Percentiles rank a stretch among this genome's conserved stretches.
These are phyloP conservation scores for Xylaria sp. DNA, from an alignment of 2,329 filamentous ascomycete species.

Conservation along the genomic window DNA sequence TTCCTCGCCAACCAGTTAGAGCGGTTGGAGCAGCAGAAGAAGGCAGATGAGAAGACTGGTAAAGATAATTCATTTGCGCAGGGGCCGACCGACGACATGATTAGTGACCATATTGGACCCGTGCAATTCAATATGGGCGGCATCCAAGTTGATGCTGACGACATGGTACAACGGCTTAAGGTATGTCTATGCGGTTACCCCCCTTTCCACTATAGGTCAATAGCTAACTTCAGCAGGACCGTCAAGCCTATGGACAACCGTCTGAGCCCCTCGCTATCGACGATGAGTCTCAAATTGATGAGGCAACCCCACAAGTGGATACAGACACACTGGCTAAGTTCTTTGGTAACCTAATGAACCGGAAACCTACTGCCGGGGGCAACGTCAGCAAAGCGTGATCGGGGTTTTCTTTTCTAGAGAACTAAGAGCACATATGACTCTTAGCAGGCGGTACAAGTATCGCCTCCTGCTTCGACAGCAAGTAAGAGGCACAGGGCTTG, in stretches of 20 bases:
- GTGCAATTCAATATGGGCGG: conserved; percentile 99
- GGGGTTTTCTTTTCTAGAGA: background rate
- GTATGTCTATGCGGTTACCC: conserved; percentile 50
- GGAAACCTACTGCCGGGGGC: conserved; percentile 42
- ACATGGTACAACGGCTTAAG: conserved; percentile 86
- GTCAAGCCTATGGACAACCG: conserved; percentile 55
- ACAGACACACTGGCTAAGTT: conserved; percentile 63
- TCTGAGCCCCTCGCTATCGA: conserved; percentile 47
- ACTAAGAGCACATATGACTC: too few species aligned
- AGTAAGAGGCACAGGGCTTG: background rate
- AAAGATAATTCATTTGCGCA: conserved; percentile 40
- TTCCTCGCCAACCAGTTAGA: conserved; percentile 78
- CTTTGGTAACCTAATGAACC: conserved; percentile 63
- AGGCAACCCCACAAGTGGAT: conserved; percentile 48
- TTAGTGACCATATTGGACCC: conserved; percentile 84
- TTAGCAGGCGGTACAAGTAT: too few species aligned
- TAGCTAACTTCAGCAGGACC: conserved; percentile 50
- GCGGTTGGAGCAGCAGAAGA: conserved; percentile 68
- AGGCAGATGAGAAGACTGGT: conserved; percentile 52
- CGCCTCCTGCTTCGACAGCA: background rate
- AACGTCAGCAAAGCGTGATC: conserved; percentile 27
- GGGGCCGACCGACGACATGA: conserved; percentile 43
- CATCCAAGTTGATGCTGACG: conserved; percentile 92
- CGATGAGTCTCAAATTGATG: conserved; percentile 40
- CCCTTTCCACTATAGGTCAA: background rate